These are phyloP conservation scores for Podaxis pistillaris DNA, from an alignment of 768 basidiomycete genomes.

Conservation along the genomic window DNA sequence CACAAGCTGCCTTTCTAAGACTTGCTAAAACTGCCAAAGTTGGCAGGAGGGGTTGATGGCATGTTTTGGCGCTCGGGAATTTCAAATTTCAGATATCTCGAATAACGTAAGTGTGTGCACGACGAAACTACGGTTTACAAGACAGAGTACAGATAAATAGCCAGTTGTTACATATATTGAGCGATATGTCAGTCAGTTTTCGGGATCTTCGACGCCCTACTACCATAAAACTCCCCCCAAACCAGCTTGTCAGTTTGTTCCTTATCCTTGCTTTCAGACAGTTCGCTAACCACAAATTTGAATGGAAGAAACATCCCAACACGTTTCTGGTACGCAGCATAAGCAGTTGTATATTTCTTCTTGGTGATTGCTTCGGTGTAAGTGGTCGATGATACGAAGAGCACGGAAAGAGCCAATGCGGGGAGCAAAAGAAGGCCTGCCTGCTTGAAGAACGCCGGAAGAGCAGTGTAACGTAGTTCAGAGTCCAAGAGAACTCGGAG, in stretches of 20 bases:
- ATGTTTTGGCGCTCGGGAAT: neutral
- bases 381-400: slow-evolving; percentile 77
- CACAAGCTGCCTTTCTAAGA: neutral
- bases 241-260: neutral
- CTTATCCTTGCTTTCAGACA: neutral
- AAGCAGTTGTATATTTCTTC: slow-evolving; percentile 70
- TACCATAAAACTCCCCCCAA: slow-evolving; percentile 9
- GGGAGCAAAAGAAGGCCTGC: slow-evolving; percentile 38
- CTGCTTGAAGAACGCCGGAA: slow-evolving; percentile 22
- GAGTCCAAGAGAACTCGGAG: slow-evolving; percentile 19
- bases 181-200: neutral
- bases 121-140: neutral
- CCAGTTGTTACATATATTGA: neutral
- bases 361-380: slow-evolving; percentile 81
- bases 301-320: slow-evolving; percentile 72
- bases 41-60: neutral
- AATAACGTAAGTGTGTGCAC: neutral
- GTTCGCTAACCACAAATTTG: neutral
- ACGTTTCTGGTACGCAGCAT: slow-evolving; percentile 69
- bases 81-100: neutral
- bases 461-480: slow-evolving; percentile 26
- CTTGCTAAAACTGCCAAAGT: neutral
- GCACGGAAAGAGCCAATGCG: slow-evolving; percentile 56
- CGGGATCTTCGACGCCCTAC: neutral
- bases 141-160: neutral